phyloP scores from a whole-genome alignment of 164 flowering plant genomes.

The Buxus sempervirens region DNA sequence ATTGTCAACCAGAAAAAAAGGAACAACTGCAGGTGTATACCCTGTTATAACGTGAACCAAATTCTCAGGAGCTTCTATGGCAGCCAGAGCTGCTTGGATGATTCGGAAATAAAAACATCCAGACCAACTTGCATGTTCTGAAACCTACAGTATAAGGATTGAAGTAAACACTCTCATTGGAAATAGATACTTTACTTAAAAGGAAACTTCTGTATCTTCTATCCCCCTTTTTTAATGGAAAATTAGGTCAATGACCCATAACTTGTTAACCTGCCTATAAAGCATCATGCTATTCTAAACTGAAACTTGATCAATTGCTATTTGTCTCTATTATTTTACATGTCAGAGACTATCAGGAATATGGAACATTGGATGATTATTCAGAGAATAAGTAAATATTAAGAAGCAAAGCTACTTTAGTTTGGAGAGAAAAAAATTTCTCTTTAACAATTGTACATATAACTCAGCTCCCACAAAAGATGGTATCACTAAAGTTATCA shows the following conservation, averaged over 20 bases:
- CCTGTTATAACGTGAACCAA: conserved; percentile 95
- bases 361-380: background rate
- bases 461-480: background rate
- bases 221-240: background rate
- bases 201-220: background rate
- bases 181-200: background rate
- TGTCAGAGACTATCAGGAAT: no score
- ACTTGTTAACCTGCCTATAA: background rate
- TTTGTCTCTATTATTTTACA: no score
- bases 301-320: background rate
- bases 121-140: conserved; percentile 99
- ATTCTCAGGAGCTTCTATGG: conserved; percentile 95
- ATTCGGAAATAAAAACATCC: conserved; percentile 88
- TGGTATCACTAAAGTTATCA: background rate
- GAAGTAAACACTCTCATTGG: background rate
- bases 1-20: background rate
- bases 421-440: no score
- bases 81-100: conserved; percentile 91
- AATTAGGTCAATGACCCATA: background rate
- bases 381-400: background rate
- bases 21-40: conserved; percentile 33
- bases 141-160: conserved; percentile 48
- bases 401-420: background rate
- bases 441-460: no score
- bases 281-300: background rate